Percentiles rank a stretch among this genome's conserved stretches.
Conservation (phyloP, 257 asterid genomes). For the Handroanthus guayacan region DNA sequence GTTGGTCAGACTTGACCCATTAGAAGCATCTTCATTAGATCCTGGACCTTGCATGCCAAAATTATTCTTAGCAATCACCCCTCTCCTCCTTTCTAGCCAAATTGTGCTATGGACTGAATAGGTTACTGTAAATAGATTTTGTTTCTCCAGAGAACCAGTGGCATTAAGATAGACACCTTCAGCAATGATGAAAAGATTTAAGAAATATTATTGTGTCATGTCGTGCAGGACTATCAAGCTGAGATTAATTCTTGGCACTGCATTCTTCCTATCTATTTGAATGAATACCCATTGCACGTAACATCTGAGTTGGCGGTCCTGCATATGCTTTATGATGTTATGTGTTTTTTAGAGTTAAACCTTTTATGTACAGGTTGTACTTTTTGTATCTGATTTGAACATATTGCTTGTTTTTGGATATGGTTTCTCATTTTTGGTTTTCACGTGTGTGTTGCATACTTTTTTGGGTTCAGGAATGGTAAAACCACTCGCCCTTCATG, state of each 20-base stretch:
- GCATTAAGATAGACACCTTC: neutral
- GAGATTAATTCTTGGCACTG: neutral
- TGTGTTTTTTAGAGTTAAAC: neutral
- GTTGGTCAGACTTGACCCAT: neutral
- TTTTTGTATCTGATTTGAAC: conserved; percentile 2
- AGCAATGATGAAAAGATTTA: neutral
- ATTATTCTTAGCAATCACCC: conserved; percentile 5
- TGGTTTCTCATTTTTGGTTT: neutral
- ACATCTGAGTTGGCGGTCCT: neutral
- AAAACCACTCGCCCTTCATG: neutral
- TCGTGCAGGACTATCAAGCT: neutral
- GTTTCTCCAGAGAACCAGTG: neutral
- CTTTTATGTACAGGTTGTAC: neutral
- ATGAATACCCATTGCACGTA: neutral
- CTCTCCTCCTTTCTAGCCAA: conserved; percentile 3
- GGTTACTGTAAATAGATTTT: neutral
- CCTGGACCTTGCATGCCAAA: neutral
- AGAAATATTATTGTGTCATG: conserved; percentile 1
- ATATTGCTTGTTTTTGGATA: neutral
- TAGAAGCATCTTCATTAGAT: conserved; percentile 25
- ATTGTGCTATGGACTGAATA: neutral
- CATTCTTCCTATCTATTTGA: neutral
- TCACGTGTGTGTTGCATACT: neutral
- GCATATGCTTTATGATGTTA: neutral
- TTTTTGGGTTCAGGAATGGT: conserved; percentile 1